Evolutionary conservation across 768 basidiomycete genomes (phyloP).

Genomic region (Kwoniella newhampshirensis): DNA sequence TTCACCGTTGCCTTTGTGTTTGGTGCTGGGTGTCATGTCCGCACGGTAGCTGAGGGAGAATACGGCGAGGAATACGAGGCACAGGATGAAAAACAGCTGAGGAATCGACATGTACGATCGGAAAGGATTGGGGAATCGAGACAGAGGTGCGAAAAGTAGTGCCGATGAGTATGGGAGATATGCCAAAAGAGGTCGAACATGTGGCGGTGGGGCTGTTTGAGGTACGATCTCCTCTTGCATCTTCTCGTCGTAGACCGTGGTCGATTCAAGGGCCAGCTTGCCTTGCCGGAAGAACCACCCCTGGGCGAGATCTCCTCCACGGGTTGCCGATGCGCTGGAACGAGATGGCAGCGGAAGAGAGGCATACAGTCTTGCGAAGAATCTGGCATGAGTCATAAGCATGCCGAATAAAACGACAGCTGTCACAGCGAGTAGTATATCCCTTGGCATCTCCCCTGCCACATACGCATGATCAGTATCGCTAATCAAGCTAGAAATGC

Average conservation of each 20-base stretch:
- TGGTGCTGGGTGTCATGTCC: slow-evolving; percentile 26
- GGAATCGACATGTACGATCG: slow-evolving; percentile 33
- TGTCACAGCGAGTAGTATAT: too few species aligned
- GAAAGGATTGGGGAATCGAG: slow-evolving; percentile 29
- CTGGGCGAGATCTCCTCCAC: too few species aligned
- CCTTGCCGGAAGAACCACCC: slow-evolving; percentile 19
- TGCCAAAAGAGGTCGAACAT: slow-evolving; percentile 26
- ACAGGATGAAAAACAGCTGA: slow-evolving; percentile 29
- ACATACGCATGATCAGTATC: too few species aligned
- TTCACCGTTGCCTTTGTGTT: slow-evolving; percentile 31
- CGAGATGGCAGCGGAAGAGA: too few species aligned
- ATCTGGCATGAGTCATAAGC: slow-evolving; percentile 32
- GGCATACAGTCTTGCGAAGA: too few species aligned
- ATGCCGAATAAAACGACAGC: slow-evolving; percentile 43
- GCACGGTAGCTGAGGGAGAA: slow-evolving; percentile 40
- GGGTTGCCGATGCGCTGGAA: too few species aligned
- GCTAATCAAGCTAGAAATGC: too few species aligned
- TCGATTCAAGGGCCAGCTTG: neutral
- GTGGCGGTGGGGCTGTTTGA: slow-evolving; percentile 35
- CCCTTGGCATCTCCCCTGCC: too few species aligned
- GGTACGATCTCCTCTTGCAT: slow-evolving; percentile 8
- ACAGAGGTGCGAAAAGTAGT: slow-evolving; percentile 35
- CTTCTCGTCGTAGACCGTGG: neutral
- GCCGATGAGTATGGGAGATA: slow-evolving; percentile 31
- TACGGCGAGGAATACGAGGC: slow-evolving; percentile 33